These are phyloP conservation scores for Calocera cornea DNA, from an alignment of 768 basidiomycete species.

Conservation along the genomic window DNA sequence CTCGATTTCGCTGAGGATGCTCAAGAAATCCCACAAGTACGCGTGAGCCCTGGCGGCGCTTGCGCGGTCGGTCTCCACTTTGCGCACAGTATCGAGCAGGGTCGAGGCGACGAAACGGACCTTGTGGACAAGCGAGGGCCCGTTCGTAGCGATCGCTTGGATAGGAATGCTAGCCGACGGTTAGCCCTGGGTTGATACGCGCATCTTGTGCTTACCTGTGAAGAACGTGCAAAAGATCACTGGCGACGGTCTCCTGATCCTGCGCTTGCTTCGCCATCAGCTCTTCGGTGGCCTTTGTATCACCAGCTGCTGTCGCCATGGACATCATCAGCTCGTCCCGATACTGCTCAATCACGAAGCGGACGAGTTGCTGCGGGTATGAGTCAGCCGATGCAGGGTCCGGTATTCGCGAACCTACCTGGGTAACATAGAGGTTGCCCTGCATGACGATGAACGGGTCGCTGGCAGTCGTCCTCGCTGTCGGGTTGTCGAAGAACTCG, in stretches of 20 bases:
- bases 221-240: constrained; percentile 73
- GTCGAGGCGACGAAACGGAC: constrained; percentile 89
- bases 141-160: constrained; percentile 81
- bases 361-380: constrained; percentile 63
- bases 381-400: constrained; percentile 3
- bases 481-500: constrained; percentile 84
- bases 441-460: constrained; percentile 89
- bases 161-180: constrained; percentile 58
- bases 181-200: neutral
- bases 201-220: constrained; percentile 41
- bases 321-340: constrained; percentile 67
- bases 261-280: constrained; percentile 30
- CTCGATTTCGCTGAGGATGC: constrained; percentile 83
- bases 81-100: constrained; percentile 67
- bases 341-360: constrained; percentile 86
- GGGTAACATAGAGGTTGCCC: constrained; percentile 83
- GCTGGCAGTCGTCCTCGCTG: constrained; percentile 71
- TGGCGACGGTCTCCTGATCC: constrained; percentile 71
- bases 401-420: constrained; percentile 35
- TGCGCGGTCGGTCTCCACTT: constrained; percentile 64
- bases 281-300: constrained; percentile 33
- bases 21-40: constrained; percentile 86
- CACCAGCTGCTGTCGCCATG: constrained; percentile 51
- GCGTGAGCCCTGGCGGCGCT: constrained; percentile 75
- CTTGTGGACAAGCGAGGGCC: constrained; percentile 58